Conservation (phyloP, 371 early-diverging fungal genomes). For the Mucor racemosus region DNA sequence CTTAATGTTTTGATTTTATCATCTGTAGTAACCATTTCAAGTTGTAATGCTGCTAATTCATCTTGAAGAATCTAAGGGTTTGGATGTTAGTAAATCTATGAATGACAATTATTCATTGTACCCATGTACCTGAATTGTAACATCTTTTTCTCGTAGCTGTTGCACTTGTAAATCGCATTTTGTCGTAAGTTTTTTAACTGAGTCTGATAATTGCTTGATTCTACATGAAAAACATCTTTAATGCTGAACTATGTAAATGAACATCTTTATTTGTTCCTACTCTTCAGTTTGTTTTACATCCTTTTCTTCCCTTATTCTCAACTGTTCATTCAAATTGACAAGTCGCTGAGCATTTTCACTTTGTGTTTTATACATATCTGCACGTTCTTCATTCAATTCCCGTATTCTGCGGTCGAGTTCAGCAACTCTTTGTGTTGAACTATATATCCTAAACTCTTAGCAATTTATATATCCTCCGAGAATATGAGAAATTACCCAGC, state of each 20-base stretch:
- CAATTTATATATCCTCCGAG: neutral
- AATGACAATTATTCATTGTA: neutral
- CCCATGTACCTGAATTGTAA: slow-evolving; percentile 73
- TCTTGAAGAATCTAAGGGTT: slow-evolving; percentile 72
- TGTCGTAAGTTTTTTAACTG: slow-evolving; percentile 41
- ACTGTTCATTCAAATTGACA: slow-evolving; percentile 81
- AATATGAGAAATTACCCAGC: neutral
- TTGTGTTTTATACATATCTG: slow-evolving; percentile 90
- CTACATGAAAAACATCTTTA: slow-evolving; percentile 28
- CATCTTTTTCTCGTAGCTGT: slow-evolving; percentile 82
- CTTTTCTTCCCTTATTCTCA: slow-evolving; percentile 67
- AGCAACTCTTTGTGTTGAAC: slow-evolving; percentile 39
- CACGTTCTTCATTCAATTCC: slow-evolving; percentile 83
- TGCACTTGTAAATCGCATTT: slow-evolving; percentile 64
- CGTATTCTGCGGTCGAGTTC: slow-evolving; percentile 80
- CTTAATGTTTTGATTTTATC: slow-evolving; percentile 76
- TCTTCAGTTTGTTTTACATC: slow-evolving; percentile 70
- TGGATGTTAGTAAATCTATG: neutral
- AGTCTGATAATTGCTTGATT: slow-evolving; percentile 51
- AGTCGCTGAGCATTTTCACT: slow-evolving; percentile 90
- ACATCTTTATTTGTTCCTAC: slow-evolving; percentile 48
- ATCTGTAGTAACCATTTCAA: slow-evolving; percentile 89
- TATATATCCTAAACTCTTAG: neutral
- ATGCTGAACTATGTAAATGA: neutral
- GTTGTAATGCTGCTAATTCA: slow-evolving; percentile 87